A percentile compares a stretch with the other conserved stretches of the same genome.
phyloP scores from a whole-genome alignment of 352 stramenopile genomes.

The Pelagophyceae sp. region DNA sequence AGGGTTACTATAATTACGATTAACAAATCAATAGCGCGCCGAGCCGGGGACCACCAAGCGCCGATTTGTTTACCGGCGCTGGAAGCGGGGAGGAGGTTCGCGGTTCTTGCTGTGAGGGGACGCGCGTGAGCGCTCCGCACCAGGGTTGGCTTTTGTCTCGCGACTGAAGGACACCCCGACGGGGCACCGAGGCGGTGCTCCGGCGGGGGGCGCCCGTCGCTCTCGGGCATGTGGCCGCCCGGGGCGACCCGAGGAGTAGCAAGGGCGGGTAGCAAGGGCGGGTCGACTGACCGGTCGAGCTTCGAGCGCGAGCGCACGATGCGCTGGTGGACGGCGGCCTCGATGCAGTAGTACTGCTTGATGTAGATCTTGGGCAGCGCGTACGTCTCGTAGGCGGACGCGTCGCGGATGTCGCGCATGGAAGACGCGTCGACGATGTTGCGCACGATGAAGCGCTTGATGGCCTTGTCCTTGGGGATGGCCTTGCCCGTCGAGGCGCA shows the following conservation, averaged over 20 bases:
- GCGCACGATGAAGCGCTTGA: constrained; percentile 82
- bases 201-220: too few species aligned
- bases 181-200: too few species aligned
- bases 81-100: constrained; percentile 8
- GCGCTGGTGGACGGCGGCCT: constrained; percentile 96
- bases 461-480: constrained; percentile 91
- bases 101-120: background rate
- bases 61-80: background rate
- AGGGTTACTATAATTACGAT: too few species aligned
- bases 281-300: constrained; percentile 79
- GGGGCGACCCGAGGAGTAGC: too few species aligned
- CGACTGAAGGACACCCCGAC: too few species aligned
- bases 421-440: constrained; percentile 98
- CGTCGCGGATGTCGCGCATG: constrained; percentile 95
- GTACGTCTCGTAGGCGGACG: constrained; percentile 97
- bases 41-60: too few species aligned
- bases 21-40: too few species aligned
- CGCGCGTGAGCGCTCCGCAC: background rate
- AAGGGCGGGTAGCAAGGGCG: too few species aligned
- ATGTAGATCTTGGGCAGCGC: constrained; percentile 99
- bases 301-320: constrained; percentile 93
- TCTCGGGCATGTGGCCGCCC: too few species aligned
- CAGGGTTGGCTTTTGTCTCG: too few species aligned
- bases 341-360: constrained; percentile 99
- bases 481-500: constrained; percentile 96